phyloP scores from a whole-genome alignment of 768 basidiomycete genomes.

The Leccinum subgranulosum region DNA sequence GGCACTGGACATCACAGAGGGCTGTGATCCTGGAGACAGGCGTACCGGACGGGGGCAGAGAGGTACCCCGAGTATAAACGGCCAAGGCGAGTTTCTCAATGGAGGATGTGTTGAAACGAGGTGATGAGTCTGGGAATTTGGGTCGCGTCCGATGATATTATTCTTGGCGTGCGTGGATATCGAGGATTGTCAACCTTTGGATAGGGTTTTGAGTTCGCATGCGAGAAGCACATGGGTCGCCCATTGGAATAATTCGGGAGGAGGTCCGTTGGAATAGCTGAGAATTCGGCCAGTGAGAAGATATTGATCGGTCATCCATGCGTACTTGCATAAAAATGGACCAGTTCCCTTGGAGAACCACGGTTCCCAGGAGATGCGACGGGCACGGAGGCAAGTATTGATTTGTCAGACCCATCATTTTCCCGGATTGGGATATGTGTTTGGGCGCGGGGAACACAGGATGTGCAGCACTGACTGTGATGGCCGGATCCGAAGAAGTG shows the following conservation, averaged over 20 bases:
- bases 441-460: background rate
- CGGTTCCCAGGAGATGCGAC: background rate
- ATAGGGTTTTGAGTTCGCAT: slow-evolving; percentile 13
- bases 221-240: slow-evolving; percentile 2
- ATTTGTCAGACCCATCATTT: background rate
- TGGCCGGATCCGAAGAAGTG: background rate
- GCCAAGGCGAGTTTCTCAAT: background rate
- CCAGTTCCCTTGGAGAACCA: background rate
- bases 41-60: background rate
- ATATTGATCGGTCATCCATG: background rate
- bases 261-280: background rate
- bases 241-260: background rate
- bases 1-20: background rate
- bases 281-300: slow-evolving; percentile 1
- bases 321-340: background rate
- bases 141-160: background rate
- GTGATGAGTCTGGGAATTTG: slow-evolving; percentile 5
- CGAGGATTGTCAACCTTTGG: slow-evolving; percentile 2
- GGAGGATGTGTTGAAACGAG: background rate
- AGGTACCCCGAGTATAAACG: background rate
- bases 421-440: background rate
- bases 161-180: background rate
- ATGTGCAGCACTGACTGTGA: background rate
- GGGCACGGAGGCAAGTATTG: background rate
- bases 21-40: slow-evolving; percentile 6